Percentiles rank a stretch among this genome's conserved stretches.
Evolutionary conservation across 805 yeast genomes (phyloP).

Genomic region (Sugiyamaella floridensis): DNA sequence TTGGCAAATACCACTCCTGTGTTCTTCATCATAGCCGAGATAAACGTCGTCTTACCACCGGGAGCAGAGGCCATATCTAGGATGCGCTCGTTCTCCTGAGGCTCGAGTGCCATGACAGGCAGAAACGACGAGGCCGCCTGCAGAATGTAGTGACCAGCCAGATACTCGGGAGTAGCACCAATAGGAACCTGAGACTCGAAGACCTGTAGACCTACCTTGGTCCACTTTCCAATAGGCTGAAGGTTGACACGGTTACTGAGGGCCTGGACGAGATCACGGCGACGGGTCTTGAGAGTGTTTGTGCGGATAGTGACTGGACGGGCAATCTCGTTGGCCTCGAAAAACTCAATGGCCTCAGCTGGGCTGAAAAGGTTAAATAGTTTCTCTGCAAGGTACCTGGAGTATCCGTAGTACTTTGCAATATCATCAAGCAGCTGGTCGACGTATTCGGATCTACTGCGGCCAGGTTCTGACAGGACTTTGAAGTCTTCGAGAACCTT

Average conservation of each 20-base stretch:
- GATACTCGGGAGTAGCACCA: constrained; percentile 98
- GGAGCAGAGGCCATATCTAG: constrained; percentile 99
- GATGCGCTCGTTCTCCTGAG: constrained; percentile 94
- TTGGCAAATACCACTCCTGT: constrained; percentile 97
- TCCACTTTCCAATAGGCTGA: constrained; percentile 97
- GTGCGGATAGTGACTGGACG: constrained; percentile 97
- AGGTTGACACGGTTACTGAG: constrained; percentile 90
- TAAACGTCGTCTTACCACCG: constrained; percentile 96
- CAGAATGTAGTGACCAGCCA: constrained; percentile 94
- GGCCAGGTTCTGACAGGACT: constrained; percentile 75
- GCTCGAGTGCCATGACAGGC: constrained; percentile 96
- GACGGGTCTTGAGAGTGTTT: constrained; percentile 89
- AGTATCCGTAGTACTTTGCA: constrained; percentile 88
- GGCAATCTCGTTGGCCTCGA: constrained; percentile 96
- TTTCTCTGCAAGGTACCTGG: constrained; percentile 87
- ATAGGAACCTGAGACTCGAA: constrained; percentile 99
- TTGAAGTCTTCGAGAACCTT: constrained; percentile 89
- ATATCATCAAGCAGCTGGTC: constrained; percentile 78
- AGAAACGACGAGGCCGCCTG: constrained; percentile 98
- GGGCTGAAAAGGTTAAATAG: constrained; percentile 87
- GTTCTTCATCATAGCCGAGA: constrained; percentile 94
- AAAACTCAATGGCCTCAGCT: constrained; percentile 94
- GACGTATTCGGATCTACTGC: constrained; percentile 75
- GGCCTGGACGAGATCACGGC: constrained; percentile 92
- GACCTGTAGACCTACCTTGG: constrained; percentile 94